Evolutionary conservation across 2,329 filamentous ascomycete genomes (phyloP).

Genomic region (Ophiostoma tasmaniense): DNA sequence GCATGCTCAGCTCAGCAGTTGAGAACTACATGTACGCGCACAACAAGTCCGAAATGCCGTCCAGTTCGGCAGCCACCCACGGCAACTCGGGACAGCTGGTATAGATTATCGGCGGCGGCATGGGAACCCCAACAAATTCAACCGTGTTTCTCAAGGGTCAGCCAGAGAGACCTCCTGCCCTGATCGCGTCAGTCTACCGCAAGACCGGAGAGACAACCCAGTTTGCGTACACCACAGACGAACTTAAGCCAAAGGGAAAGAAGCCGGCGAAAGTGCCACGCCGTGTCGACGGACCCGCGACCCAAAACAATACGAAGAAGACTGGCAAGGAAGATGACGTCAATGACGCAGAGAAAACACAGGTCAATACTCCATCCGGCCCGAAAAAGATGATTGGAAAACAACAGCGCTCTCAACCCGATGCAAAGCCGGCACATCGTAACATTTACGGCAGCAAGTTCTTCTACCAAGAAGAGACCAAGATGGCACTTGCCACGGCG

Average conservation of each 20-base stretch:
- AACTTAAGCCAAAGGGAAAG: not conserved
- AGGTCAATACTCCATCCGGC: not conserved
- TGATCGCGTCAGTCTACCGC: conserved; percentile 8
- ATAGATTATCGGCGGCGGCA: not conserved
- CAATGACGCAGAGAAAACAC: too few species aligned
- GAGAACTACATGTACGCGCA: conserved; percentile 13
- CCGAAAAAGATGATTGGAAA: not conserved
- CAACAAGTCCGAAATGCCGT: not conserved
- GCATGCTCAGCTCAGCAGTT: conserved; percentile 18
- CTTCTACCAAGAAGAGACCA: conserved; percentile 12
- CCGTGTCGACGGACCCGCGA: not conserved
- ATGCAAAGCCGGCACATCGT: not conserved
- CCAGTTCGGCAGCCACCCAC: not conserved
- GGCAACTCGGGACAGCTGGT: not conserved
- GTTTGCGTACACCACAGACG: conserved; percentile 6
- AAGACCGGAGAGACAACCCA: not conserved
- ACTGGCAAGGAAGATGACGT: not conserved
- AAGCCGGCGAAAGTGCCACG: not conserved
- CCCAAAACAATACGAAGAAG: not conserved
- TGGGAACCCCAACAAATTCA: not conserved
- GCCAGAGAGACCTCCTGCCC: not conserved
- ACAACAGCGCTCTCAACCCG: not conserved
- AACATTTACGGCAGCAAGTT: not conserved
- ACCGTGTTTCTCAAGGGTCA: not conserved
- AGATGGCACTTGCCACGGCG: conserved; percentile 9